Base-by-base conservation (phyloP, 2,329 filamentous ascomycete species). In the Ceratocystis destructans region DNA sequence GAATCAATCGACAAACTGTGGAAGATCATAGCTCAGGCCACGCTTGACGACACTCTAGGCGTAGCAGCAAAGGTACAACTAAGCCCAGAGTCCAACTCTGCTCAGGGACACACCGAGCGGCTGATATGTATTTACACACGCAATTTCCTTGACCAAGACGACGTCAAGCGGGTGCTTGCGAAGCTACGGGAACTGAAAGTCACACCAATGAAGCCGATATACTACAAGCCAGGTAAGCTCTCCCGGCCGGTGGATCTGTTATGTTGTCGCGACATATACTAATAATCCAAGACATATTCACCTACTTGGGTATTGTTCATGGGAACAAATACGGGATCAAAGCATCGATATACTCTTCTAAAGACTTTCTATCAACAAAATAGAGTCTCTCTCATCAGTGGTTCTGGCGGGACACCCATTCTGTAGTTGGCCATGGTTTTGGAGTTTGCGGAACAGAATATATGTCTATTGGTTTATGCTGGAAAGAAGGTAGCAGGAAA, bases 81-180 rank as follows among this genome's bases (percentile, higher is more conserved):
- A 20, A 83, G 86, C 0, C 83, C 87, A 1, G 76, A 78, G 61
- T 73, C 80, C 8, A 76, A 75, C 5, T 74, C 74, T 0, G 75
- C 77, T n/a, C 72, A 75, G 61, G 67, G 69, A 5, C 71, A 75
- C 28, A 78, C 75, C 55, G 75, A 77, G 22, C 79, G 84, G 22
- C 75, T 94, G 53, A 84, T 95, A 31, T 92, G 88, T 70, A 78
- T 95, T 6, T 95, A 95, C 74, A 95, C 89, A 4, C 77, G 78
- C 53, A 84, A 96, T 73, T 94, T 91, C 72, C 77, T 77, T 33
- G 85, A 95, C 72, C 79, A 76, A 64, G 76, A 79, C 3, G 89
- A 95, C 72, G 82, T 95, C 5, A 79, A 78, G 33, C 80, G 87
- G 55, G 87, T 95, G 3, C 76, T 93, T 48, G 72, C 78, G 67